Percentiles rank a stretch among this genome's conserved stretches.
phyloP scores from a whole-genome alignment of 495 filamentous ascomycete species.

The Amphirosellinia nigrospora region DNA sequence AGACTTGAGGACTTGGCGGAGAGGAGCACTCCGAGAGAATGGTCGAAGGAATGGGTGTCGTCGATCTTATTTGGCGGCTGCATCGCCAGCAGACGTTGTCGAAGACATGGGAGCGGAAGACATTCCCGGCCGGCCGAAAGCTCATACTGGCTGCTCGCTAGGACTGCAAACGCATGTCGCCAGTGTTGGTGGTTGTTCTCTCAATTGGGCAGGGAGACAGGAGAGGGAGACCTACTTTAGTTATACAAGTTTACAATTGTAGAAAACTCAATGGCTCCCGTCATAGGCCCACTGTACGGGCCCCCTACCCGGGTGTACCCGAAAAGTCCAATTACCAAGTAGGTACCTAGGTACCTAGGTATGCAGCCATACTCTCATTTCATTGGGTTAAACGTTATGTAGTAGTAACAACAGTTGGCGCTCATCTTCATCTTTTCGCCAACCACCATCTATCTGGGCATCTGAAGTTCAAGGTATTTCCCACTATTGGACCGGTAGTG shows the following conservation, averaged over 20 bases:
- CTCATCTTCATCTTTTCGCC: too few relatives aligned
- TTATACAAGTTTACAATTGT: too few relatives aligned
- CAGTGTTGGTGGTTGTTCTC: constrained; percentile 18
- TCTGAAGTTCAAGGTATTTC: too few relatives aligned
- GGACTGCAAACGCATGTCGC: constrained; percentile 36
- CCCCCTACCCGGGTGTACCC: neutral
- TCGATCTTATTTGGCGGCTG: constrained; percentile 29
- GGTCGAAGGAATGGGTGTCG: neutral
- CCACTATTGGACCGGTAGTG: too few relatives aligned
- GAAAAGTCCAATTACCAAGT: neutral
- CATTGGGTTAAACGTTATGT: neutral
- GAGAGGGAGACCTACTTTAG: too few relatives aligned
- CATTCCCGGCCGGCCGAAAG: constrained; percentile 39
- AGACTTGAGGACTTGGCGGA: constrained; percentile 19
- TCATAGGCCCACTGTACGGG: too few relatives aligned
- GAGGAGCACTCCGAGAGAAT: constrained; percentile 19
- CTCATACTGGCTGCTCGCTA: constrained; percentile 38
- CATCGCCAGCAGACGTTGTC: constrained; percentile 40
- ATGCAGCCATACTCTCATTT: neutral
- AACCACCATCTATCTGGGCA: too few relatives aligned
- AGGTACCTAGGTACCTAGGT: too few relatives aligned
- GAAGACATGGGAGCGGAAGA: constrained; percentile 36
- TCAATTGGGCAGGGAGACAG: constrained; percentile 21
- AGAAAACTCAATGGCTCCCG: constrained; percentile 25
- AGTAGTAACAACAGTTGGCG: neutral